Evolutionary conservation across 73 alveolate genomes (phyloP), one percentile per base, ranked within the genome.

Genomic region (Tetrahymena borealis): DNA sequence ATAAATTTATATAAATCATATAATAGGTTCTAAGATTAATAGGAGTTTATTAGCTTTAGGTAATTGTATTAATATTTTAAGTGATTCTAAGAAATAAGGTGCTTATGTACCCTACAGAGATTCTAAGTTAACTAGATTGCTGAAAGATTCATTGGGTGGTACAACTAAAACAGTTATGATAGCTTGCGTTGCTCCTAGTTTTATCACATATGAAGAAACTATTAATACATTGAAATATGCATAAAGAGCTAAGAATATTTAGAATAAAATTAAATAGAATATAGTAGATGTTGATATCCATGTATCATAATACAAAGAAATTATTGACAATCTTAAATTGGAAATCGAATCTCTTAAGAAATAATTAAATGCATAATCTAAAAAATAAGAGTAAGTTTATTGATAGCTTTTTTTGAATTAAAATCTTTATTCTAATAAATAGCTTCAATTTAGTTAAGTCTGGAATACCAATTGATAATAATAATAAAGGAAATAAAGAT

Each of bases 131-230:
- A 99, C 99, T 1, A 95, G 99, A 91, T 93, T 99, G 78, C 97
- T 99, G 40, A 98, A 99, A 93, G 99, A 99, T 94, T 98, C 99
- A 40, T 95, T 99, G 13, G 99, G 99, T 28, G 99, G 99, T 43
- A 99, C 98, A 94, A 98, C 99, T 40, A 97, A 99, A 91, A 99
- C 99, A 18, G 99, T 98, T 78, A 99, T 99, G 99, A 98, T 99
- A 20, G 99, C 99, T 8, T 98, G 98, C 91, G 97, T 98, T 33
- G 91, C 99, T 11, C 99, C 99, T 18, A 90, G 99, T 40, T 94
- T 94, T 36, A 93, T 92, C 43, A 78, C 98, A 85, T 98, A 94
- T 96, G 99, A 99, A 94, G 99, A 99, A 94, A 99, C 99, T 20
- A 96, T 97, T 93, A 99, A 99, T 94, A 99, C 99, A n/a, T 95